Percentiles rank a stretch among this genome's conserved stretches.
Conservation (phyloP, 345 rosid genomes). For the Syzygium aqueum region DNA sequence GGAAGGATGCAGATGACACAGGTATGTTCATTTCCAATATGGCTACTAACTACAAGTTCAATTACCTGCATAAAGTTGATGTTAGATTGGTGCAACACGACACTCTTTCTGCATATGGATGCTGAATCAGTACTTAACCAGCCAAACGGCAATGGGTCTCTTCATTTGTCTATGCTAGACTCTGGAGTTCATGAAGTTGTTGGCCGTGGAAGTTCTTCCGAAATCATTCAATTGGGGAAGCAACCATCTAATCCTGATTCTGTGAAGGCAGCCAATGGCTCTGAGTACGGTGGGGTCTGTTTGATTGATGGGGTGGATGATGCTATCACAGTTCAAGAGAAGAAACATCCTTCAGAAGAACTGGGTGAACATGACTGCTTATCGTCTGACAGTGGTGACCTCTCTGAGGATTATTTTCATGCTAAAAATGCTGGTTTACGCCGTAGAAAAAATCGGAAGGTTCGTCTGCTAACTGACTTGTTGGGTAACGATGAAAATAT, state of each 20-base stretch:
- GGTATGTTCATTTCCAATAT: slow-evolving; percentile 19
- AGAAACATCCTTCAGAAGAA: slow-evolving; percentile 21
- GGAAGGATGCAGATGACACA: slow-evolving; percentile 12
- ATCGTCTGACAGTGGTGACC: slow-evolving; percentile 53
- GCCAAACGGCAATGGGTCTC: slow-evolving; percentile 13
- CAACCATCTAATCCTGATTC: slow-evolving; percentile 1
- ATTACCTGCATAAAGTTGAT: background rate
- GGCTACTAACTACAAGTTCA: background rate
- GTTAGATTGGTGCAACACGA: background rate
- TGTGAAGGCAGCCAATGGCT: slow-evolving; percentile 7
- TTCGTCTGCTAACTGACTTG: slow-evolving; percentile 72
- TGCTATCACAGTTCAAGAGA: slow-evolving; percentile 14
- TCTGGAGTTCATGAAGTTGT: slow-evolving; percentile 12
- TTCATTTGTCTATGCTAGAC: slow-evolving; percentile 6
- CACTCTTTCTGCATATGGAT: slow-evolving; percentile 1
- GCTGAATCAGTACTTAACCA: slow-evolving; percentile 19
- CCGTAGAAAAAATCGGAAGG: slow-evolving; percentile 56
- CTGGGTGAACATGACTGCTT: slow-evolving; percentile 23
- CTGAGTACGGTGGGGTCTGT: slow-evolving; percentile 13
- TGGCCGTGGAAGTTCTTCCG: slow-evolving; percentile 7
- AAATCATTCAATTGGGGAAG: slow-evolving; percentile 9
- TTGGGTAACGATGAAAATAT: slow-evolving; percentile 30
- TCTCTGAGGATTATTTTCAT: slow-evolving; percentile 13
- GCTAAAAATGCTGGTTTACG: slow-evolving; percentile 30
- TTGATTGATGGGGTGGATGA: slow-evolving; percentile 19